These are phyloP conservation scores for Acephala macrosclerotiorum DNA, from an alignment of 2,329 filamentous ascomycete genomes.

Conservation along the genomic window DNA sequence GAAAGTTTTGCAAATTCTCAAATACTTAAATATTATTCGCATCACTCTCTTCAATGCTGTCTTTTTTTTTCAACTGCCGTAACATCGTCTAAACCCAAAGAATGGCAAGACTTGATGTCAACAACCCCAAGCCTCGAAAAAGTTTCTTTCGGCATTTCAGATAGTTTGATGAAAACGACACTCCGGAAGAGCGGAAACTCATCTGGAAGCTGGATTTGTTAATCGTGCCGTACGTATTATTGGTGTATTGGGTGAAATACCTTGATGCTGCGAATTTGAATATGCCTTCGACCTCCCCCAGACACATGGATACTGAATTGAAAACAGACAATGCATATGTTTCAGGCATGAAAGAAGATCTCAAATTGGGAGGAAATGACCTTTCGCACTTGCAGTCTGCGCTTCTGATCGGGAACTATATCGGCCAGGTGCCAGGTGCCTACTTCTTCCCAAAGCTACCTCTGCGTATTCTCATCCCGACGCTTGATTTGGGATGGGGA, in stretches of 20 bases:
- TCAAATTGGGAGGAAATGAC: slow-evolving; percentile 3
- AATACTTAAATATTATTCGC: background rate
- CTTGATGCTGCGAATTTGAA: background rate
- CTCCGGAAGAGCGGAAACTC: slow-evolving; percentile 1
- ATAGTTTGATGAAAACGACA: slow-evolving; percentile 6
- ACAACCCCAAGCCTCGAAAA: background rate
- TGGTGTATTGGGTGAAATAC: background rate
- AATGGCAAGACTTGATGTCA: background rate
- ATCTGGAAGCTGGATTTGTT: slow-evolving; percentile 5
- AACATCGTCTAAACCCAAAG: background rate
- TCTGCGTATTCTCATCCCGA: slow-evolving; percentile 5
- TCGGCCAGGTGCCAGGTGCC: background rate
- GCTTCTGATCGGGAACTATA: slow-evolving; percentile 7
- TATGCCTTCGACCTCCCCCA: background rate
- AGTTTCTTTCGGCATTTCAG: background rate
- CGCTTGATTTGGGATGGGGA: background rate
- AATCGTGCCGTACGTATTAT: background rate
- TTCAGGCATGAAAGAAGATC: slow-evolving; percentile 2
- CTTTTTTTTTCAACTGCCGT: background rate
- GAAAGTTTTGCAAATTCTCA: background rate
- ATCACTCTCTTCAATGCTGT: background rate
- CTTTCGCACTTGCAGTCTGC: slow-evolving; percentile 3
- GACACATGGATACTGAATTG: background rate
- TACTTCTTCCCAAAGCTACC: slow-evolving; percentile 5
- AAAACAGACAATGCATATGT: slow-evolving; percentile 5